Evolutionary conservation across 306 rosid genomes (phyloP), one percentile per base, ranked within the genome.

Genomic region (barrel medic (Medicago truncatula)): DNA sequence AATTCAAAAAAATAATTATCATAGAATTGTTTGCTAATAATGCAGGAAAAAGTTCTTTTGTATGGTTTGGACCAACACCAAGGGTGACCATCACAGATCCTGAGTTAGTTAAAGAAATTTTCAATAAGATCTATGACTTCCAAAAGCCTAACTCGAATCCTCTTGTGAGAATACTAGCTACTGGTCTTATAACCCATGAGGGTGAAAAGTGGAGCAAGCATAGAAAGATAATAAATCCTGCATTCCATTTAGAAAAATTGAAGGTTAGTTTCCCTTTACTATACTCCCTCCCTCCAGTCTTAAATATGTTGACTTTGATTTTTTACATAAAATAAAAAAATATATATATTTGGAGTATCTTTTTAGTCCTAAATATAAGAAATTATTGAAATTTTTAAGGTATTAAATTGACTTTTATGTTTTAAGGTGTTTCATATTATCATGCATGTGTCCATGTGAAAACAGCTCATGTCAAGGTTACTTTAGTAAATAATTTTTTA

Each of bases 141-240:
- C 61, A 7, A 4, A 87, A 81, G 76, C 69, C 79, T 4, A 0
- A 6, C 1, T 0, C 0, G 3, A 81, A 77, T 74, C 84, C 81
- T 0, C 64, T 75, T 15, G 6, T n/a, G 7, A 28, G 16, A 23
- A n/a, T 76, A 6, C 75, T 85, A 1, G 73, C n/a, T 49, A 9
- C 63, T 5, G 94, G 94, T 34, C 53, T 84, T 2, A 28, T 9
- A 34, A 23, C 0, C 23, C n/a, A 31, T 15, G 89, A 87, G 28
- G 88, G 84, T 28, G 83, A 83, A 44, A 84, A 84, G 50, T 88
- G 92, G 92, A 81, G 73, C 56, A 88, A 67, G 71, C 88, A 84
- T 23, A 78, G 92, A 74, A 89, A 68, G 66, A 84, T 89, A 63
- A 83, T 91, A 75, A 89, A 79, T 18, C 90, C 86, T 10, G 83